These are phyloP conservation scores for Penicilliopsis zonata DNA, from an alignment of 495 filamentous ascomycete genomes.

Conservation along the genomic window DNA sequence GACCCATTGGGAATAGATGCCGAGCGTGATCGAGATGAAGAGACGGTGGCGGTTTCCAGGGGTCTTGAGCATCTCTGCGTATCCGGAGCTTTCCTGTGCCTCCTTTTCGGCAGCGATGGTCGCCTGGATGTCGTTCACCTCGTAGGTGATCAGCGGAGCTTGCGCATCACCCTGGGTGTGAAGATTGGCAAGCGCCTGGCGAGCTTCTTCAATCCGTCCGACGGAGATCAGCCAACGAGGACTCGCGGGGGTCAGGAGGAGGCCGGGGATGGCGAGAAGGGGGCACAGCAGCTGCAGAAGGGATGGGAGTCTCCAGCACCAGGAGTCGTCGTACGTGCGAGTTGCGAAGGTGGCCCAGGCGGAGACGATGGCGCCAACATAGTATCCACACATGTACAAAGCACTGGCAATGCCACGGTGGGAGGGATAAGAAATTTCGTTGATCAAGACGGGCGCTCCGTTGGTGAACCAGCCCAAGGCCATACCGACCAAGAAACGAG, in stretches of 20 bases:
- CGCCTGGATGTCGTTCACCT: conserved; percentile 15
- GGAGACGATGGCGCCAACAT: conserved; percentile 41
- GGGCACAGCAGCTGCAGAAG: conserved; percentile 41
- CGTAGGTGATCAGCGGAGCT: conserved; percentile 9
- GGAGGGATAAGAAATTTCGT: conserved; percentile 50
- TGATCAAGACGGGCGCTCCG: conserved; percentile 47
- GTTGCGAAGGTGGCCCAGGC: conserved; percentile 15
- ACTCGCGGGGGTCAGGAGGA: conserved; percentile 29
- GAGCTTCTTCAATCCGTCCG: conserved; percentile 23
- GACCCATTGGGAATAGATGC: conserved; percentile 43
- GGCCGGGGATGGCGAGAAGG: conserved; percentile 23
- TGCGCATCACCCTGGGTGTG: conserved; percentile 15
- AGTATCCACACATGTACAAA: conserved; percentile 54
- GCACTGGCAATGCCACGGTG: conserved; percentile 47
- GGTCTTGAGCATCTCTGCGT: conserved; percentile 44
- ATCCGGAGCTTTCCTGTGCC: conserved; percentile 12
- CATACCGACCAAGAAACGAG: conserved; percentile 45
- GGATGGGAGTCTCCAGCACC: conserved; percentile 37
- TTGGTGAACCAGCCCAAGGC: conserved; percentile 45
- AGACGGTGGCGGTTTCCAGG: conserved; percentile 52
- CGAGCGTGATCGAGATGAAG: conserved; percentile 38
- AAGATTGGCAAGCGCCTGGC: conserved; percentile 15
- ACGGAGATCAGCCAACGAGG: conserved; percentile 31
- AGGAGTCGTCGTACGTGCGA: conserved; percentile 19
- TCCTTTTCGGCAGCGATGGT: conserved; percentile 15